Conservation (phyloP, 1,139 yeast genomes). For the Lodderomyces parapsilosis region DNA sequence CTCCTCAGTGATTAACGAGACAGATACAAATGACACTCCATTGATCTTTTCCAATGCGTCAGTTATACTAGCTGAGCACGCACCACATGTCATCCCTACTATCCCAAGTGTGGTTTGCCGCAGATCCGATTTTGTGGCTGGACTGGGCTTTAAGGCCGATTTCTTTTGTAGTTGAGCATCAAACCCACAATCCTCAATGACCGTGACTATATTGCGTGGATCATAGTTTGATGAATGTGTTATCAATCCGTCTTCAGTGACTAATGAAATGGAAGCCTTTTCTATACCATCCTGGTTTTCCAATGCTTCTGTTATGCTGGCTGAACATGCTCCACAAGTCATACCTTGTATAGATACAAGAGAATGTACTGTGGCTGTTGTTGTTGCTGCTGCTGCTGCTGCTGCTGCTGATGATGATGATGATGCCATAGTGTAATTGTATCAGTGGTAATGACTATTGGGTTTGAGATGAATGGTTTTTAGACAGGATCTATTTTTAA, state of each 20-base stretch:
- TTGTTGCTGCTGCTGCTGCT: no score
- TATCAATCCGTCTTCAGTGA: slow-evolving; percentile 36
- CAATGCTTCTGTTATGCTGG: slow-evolving; percentile 33
- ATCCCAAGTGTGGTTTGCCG: slow-evolving; percentile 32
- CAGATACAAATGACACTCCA: slow-evolving; percentile 53
- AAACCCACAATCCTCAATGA: slow-evolving; percentile 42
- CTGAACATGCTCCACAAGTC: slow-evolving; percentile 45
- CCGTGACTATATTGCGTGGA: slow-evolving; percentile 17
- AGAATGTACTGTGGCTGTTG: slow-evolving; percentile 10
- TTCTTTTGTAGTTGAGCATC: slow-evolving; percentile 23
- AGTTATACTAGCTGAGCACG: slow-evolving; percentile 70
- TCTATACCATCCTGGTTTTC: slow-evolving; percentile 23
- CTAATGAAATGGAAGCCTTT: slow-evolving; percentile 30
- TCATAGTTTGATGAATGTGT: slow-evolving; percentile 17
- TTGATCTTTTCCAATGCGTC: slow-evolving; percentile 43
- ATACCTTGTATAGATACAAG: slow-evolving; percentile 24
- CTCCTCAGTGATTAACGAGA: slow-evolving; percentile 73
- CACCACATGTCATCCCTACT: slow-evolving; percentile 85
- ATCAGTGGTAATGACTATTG: no score
- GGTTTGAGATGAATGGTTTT: no score
- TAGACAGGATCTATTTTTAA: no score
- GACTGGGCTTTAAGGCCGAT: not conserved
- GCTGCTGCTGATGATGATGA: slow-evolving; percentile 5
- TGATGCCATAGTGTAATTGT: no score
- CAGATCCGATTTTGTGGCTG: not conserved